Base-by-base conservation (phyloP, 768 basidiomycete genomes). In the Podaxis pistillaris region DNA sequence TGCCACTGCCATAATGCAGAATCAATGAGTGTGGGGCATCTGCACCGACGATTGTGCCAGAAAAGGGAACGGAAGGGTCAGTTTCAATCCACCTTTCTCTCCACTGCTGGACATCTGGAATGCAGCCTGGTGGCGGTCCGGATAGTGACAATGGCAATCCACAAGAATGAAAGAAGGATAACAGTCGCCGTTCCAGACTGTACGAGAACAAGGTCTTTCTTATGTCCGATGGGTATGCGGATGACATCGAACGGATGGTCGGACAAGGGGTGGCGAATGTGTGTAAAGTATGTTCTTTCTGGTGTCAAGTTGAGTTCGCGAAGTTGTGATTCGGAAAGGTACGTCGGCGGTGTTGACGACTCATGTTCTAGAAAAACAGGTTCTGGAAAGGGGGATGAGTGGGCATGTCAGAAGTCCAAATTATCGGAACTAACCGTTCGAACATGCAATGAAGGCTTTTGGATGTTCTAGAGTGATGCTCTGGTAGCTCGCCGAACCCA, bases 271-370 rank as follows among this genome's bases (percentile, higher is more conserved):
- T 38, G 53, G n/a, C 19, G 28, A 12, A 62, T 24, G 15, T 46
- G 58, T 1, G 38, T 24, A 7, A 62, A 55, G 17, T 24, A 22
- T n/a, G 30, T 24, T 33, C 19, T 37, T 13, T 37, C 28, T 7
- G 30, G n/a, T 33, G n/a, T 24, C 9, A 62, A 4, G 8, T 46
- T 22, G 12, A 33, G 30, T 54, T 62, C 53, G 9, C 7, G 41
- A 24, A 62, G 60, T 46, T 62, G 60, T n/a, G 53, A 5, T 46
- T 54, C 44, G 26, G 60, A 62, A 11, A 62, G 40, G 24, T 62
- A 37, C 3, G 30, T 12, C 33, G 60, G 60, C 7, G 30, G 41
- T 22, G 17, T 51, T 22, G 47, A 24, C 30, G 44, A 30, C 13
- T 36, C 28, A 1, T 37, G 40, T 15, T 38, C 19, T 22, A 22